Evolutionary conservation across 805 yeast species (phyloP).

Genomic region (Pichia scutulata): DNA sequence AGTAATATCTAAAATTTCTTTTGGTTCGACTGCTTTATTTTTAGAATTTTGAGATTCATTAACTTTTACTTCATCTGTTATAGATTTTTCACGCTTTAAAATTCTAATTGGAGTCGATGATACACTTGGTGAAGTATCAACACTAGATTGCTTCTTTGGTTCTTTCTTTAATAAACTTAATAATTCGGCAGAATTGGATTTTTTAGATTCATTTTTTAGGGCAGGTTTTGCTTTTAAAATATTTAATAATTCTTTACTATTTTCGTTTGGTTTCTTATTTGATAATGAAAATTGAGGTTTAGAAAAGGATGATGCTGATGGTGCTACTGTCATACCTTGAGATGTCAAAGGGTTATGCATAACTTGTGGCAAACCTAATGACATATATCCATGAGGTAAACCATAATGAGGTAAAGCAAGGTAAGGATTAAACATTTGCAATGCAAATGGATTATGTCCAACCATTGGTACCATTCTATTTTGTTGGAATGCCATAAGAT

Average conservation of each 20-base stretch:
- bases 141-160: not conserved
- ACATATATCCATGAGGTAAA: not conserved
- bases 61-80: no score
- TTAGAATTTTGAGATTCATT: not conserved
- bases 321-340: slow-evolving; percentile 16
- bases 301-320: slow-evolving; percentile 26
- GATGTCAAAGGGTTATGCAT: slow-evolving; percentile 2
- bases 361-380: slow-evolving; percentile 4
- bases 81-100: slow-evolving; percentile 13
- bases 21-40: not conserved
- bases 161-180: slow-evolving; percentile 9
- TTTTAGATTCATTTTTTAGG: not conserved
- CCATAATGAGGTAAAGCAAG: slow-evolving; percentile 11
- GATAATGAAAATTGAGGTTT: slow-evolving; percentile 26
- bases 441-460: slow-evolving; percentile 17
- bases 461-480: slow-evolving; percentile 10
- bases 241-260: slow-evolving; percentile 27
- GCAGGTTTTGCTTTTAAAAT: slow-evolving; percentile 19
- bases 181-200: slow-evolving; percentile 4
- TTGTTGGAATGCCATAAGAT: slow-evolving; percentile 1
- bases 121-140: not conserved
- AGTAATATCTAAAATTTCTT: slow-evolving; percentile 10
- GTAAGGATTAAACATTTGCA: slow-evolving; percentile 23
- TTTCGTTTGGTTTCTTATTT: slow-evolving; percentile 24
- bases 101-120: slow-evolving; percentile 5